A percentile compares a stretch with the other conserved stretches of the same genome.
Conservation (phyloP, 1,284 basidiomycete genomes). For the Ganoderma lingzhi region DNA sequence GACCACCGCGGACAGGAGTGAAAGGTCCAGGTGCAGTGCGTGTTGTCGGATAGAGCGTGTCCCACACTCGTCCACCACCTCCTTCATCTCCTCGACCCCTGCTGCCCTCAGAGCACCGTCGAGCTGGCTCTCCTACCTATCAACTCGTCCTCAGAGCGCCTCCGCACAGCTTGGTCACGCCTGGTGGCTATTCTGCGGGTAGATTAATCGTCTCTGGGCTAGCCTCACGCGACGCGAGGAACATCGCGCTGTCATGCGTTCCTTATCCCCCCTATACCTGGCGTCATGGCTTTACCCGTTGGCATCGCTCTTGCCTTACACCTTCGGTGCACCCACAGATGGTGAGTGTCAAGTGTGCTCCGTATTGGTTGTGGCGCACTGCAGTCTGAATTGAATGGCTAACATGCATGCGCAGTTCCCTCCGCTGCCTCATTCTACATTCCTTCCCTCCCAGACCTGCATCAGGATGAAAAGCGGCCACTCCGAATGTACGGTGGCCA, state of each 20-base stretch:
- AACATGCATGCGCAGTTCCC: constrained; percentile 54
- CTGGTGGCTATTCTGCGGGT: constrained; percentile 1
- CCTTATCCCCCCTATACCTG: constrained; percentile 25
- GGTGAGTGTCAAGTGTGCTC: constrained; percentile 28
- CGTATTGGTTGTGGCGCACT: neutral
- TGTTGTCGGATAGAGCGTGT: neutral
- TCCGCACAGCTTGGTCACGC: neutral
- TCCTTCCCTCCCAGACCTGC: constrained; percentile 76
- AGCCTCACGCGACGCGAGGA: constrained; percentile 12
- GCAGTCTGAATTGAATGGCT: neutral
- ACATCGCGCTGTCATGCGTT: constrained; percentile 25
- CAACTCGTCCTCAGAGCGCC: neutral
- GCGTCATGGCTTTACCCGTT: constrained; percentile 27
- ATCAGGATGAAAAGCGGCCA: constrained; percentile 74
- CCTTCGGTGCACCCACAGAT: constrained; percentile 52
- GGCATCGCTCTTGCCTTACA: constrained; percentile 18
- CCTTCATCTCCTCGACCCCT: constrained; percentile 17
- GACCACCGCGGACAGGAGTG: neutral
- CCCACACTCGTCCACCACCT: neutral
- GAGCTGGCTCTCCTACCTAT: neutral
- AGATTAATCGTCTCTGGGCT: constrained; percentile 1
- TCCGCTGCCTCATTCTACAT: constrained; percentile 90
- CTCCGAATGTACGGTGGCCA: constrained; percentile 86
- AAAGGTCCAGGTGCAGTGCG: neutral
- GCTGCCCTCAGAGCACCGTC: constrained; percentile 15